Percentiles rank a stretch among this genome's conserved stretches.
Conservation (phyloP, 495 filamentous ascomycete genomes). For the Penicillium tannophilum region DNA sequence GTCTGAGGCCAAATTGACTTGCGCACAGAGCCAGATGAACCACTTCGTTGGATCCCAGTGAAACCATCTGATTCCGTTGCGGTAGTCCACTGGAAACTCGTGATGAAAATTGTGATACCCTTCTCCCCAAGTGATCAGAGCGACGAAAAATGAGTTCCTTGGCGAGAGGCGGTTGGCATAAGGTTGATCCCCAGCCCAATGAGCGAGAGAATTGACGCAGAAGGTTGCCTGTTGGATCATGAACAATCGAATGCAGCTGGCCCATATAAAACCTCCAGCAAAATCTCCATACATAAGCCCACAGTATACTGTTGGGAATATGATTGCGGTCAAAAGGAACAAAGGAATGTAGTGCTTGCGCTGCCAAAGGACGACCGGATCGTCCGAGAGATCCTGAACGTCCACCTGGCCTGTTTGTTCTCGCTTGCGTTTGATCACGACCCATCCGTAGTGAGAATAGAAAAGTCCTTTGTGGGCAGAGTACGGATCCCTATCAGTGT, state of each 20-base stretch:
- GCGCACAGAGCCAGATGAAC: conserved; percentile 87
- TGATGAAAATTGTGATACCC: conserved; percentile 99
- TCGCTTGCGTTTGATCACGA: conserved; percentile 1
- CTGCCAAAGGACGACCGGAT: not conserved
- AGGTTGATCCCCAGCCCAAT: conserved; percentile 20
- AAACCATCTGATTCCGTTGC: conserved; percentile 73
- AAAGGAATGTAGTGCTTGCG: no score
- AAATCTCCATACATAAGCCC: conserved; percentile 9
- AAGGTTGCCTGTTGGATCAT: conserved; percentile 18
- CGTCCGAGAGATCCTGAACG: not conserved
- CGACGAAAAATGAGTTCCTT: not conserved
- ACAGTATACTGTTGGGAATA: no score
- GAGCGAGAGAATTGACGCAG: conserved; percentile 26
- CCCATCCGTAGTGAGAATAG: conserved; percentile 11
- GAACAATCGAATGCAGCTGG: conserved; percentile 6
- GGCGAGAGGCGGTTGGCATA: conserved; percentile 9
- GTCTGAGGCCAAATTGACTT: conserved; percentile 83
- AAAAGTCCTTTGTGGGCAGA: conserved; percentile 11
- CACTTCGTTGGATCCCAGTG: conserved; percentile 83
- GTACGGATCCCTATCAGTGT: conserved; percentile 16
- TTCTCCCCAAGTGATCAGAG: conserved; percentile 75
- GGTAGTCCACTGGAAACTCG: conserved; percentile 95
- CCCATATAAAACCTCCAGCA: conserved; percentile 19
- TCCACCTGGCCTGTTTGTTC: not conserved
- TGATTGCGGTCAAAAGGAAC: no score